Evolutionary conservation across 108 stramenopile genomes (phyloP).

Genomic region (Schizochytrium sp.): DNA sequence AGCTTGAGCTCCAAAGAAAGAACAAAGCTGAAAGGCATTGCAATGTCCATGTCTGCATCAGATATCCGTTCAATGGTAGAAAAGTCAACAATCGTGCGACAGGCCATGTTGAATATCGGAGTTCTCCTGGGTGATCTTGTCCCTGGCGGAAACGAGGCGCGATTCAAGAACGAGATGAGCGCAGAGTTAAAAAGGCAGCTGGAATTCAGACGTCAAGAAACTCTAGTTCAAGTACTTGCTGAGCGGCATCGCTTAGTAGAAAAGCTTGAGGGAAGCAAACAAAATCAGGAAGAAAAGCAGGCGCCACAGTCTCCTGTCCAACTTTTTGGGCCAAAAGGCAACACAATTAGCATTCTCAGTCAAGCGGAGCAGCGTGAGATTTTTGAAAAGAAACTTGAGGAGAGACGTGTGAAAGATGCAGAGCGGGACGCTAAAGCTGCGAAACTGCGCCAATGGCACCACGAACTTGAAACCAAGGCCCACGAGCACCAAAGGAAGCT

Average conservation of each 20-base stretch:
- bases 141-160: not conserved
- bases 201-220: conserved; percentile 6
- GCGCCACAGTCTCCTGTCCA: not conserved
- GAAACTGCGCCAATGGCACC: not conserved
- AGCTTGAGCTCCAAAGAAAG: not conserved
- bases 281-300: not conserved
- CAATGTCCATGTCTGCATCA: not conserved
- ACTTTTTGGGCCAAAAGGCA: not conserved
- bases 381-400: not conserved
- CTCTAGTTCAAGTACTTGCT: not conserved
- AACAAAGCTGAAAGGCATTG: not conserved
- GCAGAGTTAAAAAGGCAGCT: not conserved
- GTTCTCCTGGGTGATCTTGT: not conserved
- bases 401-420: not conserved
- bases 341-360: not conserved
- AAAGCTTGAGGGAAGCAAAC: not conserved
- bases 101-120: conserved; percentile 1
- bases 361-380: not conserved
- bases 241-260: not conserved
- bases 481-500: not conserved
- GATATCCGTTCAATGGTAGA: not conserved
- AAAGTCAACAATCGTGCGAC: not conserved
- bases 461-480: too few species aligned
- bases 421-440: not conserved
- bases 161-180: not conserved